Conservation (phyloP, 495 filamentous ascomycete species). For the Penicillium cosmopolitanum region DNA sequence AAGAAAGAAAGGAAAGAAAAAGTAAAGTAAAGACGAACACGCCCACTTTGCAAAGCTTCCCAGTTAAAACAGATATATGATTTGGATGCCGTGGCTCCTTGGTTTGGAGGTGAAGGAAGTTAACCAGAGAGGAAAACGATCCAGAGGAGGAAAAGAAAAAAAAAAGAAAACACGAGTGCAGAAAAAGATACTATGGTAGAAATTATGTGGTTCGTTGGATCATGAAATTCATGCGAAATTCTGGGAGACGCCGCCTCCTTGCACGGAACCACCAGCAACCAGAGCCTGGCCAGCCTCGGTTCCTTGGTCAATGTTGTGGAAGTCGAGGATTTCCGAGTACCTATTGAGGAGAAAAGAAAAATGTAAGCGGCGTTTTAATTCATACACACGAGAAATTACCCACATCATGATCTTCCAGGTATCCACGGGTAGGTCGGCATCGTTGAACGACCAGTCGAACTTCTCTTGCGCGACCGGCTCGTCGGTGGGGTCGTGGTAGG, state of each 20-base stretch:
- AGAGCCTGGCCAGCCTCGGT: slow-evolving; percentile 43
- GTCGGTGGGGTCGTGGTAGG: slow-evolving; percentile 96
- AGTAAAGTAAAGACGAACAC: slow-evolving; percentile 16
- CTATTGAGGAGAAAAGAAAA: slow-evolving; percentile 45
- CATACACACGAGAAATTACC: slow-evolving; percentile 14
- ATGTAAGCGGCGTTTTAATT: slow-evolving; percentile 19
- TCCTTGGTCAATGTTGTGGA: slow-evolving; percentile 86
- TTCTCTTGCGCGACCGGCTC: slow-evolving; percentile 96
- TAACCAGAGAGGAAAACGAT: slow-evolving; percentile 16
- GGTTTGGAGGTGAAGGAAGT: background rate
- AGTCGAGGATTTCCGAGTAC: slow-evolving; percentile 99
- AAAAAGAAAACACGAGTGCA: background rate
- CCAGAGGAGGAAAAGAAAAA: background rate
- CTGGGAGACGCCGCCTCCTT: slow-evolving; percentile 31
- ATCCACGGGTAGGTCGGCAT: slow-evolving; percentile 95
- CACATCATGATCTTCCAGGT: slow-evolving; percentile 99
- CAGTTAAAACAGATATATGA: slow-evolving; percentile 16
- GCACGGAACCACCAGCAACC: slow-evolving; percentile 35
- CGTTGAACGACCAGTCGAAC: slow-evolving; percentile 99
- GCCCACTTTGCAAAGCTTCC: slow-evolving; percentile 24
- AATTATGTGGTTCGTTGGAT: slow-evolving; percentile 2
- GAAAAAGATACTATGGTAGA: slow-evolving; percentile 7
- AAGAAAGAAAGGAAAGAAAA: slow-evolving; percentile 12
- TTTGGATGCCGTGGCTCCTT: slow-evolving; percentile 8
- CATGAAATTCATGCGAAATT: slow-evolving; percentile 33